phyloP scores from a whole-genome alignment of 116 monocot species.

The Posidonia oceanica region DNA sequence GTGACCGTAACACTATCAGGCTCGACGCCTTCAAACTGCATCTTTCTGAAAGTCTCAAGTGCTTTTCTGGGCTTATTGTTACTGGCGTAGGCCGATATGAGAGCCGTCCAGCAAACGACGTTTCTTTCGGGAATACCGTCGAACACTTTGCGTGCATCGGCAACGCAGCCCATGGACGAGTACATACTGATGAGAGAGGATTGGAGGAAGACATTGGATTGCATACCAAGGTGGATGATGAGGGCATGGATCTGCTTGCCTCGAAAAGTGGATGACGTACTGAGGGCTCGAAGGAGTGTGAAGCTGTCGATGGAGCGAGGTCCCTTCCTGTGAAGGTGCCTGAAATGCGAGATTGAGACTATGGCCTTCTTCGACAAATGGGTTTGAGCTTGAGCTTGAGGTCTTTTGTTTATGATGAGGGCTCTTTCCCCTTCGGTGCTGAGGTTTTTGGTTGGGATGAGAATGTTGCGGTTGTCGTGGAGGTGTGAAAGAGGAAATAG shows the following conservation, averaged over 20 bases:
- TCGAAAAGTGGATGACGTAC: too few species aligned
- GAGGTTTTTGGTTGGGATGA: not conserved
- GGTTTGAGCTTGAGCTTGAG: not conserved
- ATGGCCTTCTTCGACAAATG: not conserved
- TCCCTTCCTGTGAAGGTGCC: conserved; percentile 3
- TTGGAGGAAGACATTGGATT: not conserved
- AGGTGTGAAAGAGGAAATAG: not conserved
- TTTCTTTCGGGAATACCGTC: conserved; percentile 14
- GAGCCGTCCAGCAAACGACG: conserved; percentile 13
- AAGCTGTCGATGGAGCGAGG: conserved; percentile 1
- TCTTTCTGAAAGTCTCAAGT: conserved; percentile 7
- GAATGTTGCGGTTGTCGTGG: not conserved
- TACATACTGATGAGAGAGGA: conserved; percentile 10
- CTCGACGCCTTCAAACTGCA: conserved; percentile 1
- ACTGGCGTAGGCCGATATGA: conserved; percentile 1
- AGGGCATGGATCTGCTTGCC: conserved; percentile 9
- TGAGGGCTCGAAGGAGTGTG: not conserved
- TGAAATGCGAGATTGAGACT: not conserved
- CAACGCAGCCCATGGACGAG: not conserved
- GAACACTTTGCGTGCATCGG: not conserved
- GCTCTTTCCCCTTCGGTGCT: not conserved
- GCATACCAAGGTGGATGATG: conserved; percentile 7
- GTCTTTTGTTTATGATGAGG: not conserved
- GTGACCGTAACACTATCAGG: conserved; percentile 5
- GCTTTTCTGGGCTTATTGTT: not conserved